Percentiles rank a stretch among this genome's conserved stretches.
Evolutionary conservation across 2,329 filamentous ascomycete species (phyloP).

Genomic region (Elsinoe fawcettii): DNA sequence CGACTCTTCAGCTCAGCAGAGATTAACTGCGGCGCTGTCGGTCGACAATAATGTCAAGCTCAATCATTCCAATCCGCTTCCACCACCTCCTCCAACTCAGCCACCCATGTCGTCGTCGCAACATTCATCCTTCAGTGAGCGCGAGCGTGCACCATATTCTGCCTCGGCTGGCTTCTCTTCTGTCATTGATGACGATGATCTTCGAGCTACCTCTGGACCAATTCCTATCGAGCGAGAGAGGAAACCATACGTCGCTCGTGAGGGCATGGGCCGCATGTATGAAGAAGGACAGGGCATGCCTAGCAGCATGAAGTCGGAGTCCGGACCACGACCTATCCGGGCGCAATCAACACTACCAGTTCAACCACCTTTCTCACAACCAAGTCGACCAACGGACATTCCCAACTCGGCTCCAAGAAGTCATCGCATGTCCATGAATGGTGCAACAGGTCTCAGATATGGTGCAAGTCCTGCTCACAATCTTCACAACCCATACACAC

Average conservation of each 20-base stretch:
- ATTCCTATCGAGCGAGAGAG: conserved; percentile 57
- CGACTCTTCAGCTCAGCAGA: conserved; percentile 51
- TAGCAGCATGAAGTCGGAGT: conserved; percentile 6
- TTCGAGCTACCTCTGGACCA: conserved; percentile 31
- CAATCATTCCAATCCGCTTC: conserved; percentile 30
- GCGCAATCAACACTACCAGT: conserved; percentile 17
- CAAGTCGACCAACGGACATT: conserved; percentile 16
- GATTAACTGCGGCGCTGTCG: conserved; percentile 53
- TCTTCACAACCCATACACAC: conserved; percentile 15
- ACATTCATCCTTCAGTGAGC: conserved; percentile 28
- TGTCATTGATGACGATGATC: conserved; percentile 31
- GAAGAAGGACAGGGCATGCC: conserved; percentile 30
- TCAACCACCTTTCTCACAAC: conserved; percentile 10
- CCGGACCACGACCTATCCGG: conserved; percentile 12
- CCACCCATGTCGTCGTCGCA: conserved; percentile 17
- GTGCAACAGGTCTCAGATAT: conserved; percentile 1
- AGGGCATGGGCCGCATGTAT: conserved; percentile 52
- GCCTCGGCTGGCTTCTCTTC: conserved; percentile 24
- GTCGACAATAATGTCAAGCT: conserved; percentile 44
- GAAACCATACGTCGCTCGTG: conserved; percentile 55
- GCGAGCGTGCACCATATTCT: conserved; percentile 36
- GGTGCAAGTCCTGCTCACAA: conserved; percentile 10
- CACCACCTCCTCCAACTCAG: conserved; percentile 27
- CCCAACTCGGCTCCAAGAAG: conserved; percentile 9
- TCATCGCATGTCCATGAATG: conserved; percentile 17